Conservation (phyloP, 2,329 filamentous ascomycete genomes). For the Hypoxylon sp. region DNA sequence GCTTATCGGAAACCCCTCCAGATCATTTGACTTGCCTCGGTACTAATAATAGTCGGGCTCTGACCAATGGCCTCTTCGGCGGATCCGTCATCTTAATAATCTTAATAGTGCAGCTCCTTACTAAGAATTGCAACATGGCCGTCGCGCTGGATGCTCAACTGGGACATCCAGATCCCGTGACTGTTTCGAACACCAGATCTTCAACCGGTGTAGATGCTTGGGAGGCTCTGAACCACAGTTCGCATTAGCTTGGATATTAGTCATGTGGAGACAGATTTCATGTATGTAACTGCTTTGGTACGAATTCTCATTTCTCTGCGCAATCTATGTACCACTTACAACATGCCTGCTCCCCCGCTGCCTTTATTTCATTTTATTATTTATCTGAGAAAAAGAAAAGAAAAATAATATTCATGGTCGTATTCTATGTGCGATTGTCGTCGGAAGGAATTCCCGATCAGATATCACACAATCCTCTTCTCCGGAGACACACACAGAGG, state of each 20-base stretch:
- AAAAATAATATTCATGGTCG: conserved; percentile 7
- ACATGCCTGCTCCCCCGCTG: conserved; percentile 1
- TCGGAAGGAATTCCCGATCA: conserved; percentile 25
- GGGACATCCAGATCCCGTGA: conserved; percentile 37
- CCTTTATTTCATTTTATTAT: conserved; percentile 26
- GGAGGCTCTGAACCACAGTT: conserved; percentile 38
- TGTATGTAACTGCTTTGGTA: conserved; percentile 3
- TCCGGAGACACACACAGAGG: not conserved
- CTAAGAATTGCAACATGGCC: conserved; percentile 27
- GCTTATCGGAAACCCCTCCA: conserved; percentile 17
- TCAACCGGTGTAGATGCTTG: conserved; percentile 32
- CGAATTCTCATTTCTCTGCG: conserved; percentile 4
- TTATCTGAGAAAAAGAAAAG: not conserved
- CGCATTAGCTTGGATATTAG: conserved; percentile 30
- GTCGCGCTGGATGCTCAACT: conserved; percentile 23
- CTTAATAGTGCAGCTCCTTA: conserved; percentile 10
- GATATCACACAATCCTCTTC: conserved; percentile 27
- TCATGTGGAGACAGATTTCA: conserved; percentile 29
- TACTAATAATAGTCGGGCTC: conserved; percentile 29
- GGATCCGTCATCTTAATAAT: conserved; percentile 34
- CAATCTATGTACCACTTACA: not conserved
- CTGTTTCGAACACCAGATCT: conserved; percentile 39
- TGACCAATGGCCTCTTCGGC: conserved; percentile 31
- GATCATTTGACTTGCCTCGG: conserved; percentile 32
- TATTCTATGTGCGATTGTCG: conserved; percentile 11